Base-by-base conservation (phyloP, 306 rosid genomes). In the Abrus precatorius region DNA sequence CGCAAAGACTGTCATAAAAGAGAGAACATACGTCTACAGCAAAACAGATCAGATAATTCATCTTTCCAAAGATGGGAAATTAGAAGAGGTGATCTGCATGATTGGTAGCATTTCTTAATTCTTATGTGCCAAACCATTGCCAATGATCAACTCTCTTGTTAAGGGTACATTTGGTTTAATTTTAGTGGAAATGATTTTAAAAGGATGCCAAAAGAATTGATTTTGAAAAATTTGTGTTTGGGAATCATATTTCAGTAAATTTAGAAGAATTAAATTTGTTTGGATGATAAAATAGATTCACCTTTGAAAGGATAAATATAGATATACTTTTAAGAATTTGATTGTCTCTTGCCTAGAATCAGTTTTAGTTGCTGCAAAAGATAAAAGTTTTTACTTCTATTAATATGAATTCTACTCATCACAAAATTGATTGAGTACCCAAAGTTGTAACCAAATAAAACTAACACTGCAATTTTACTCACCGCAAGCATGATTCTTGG, bases 1-100 rank as follows among this genome's bases (percentile, higher is more conserved):
- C 41, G 91, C 96, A 28, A 95, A 95, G 91, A 82, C 92, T 54
- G 82, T 95, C 76, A 88, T 93, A 55, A 91, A 84, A 80, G 96
- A 95, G 72, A 89, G 88, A 75, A 47, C 75, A 5, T 86, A 28
- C 75, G 98, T 93, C 40, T 82, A 87, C 87, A 89, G 78, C 83
- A 91, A 91, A 90, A 83, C 87, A 40, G 94, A 93, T 86, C 52
- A 86, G 69, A 82, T 89, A 70, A 90, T 95, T 85, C 87, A 88
- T 85, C 92, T 95, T 78, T 90, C 93, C 28, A 50, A 84, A 41
- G 96, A 86, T 80, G 93, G 87, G 88, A 95, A 89, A 85, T 72
- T 91, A 83, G 89, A 91, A 88, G 86, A 93, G 64, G 98, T 91
- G 81, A 87, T 88, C 82, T 65, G 47, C 55, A 9, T 48, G 59